Base-by-base conservation (phyloP, 2,329 filamentous ascomycete species). In the Talaromyces atroroseus region DNA sequence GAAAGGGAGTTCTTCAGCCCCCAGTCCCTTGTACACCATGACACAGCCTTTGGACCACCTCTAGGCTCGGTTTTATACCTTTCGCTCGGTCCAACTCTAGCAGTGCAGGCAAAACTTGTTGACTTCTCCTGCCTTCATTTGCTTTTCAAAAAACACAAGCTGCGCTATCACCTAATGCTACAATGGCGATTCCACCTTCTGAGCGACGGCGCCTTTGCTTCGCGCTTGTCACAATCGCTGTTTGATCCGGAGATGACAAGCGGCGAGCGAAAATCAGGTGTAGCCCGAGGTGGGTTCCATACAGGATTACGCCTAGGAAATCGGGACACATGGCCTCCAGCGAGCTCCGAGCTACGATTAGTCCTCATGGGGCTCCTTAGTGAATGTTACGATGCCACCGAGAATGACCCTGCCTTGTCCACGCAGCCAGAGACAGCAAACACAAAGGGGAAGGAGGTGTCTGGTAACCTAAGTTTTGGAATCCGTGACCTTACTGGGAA, bases 281-380 rank as follows among this genome's bases (percentile, higher is more conserved):
- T 86, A 32, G 83, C 88, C 46, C 81, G 85, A 8, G 82, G 82
- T 47, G 86, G 89, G 49, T 82, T 85, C 57, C 76, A 83, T 14
- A 92, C 95, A 79, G 92, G 94, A 1, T 78, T 97, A 42, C 87
- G 91, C 42, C 78, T 97, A 0, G 88, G 88, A n/a, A 84, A 83
- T 2, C 83, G 90, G 64, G 85, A 89, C 55, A 89, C 81, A 32
- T 97, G 94, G 94, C 94, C 94, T 24, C 94, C 94, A 4, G 91
- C 91, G 23, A 95, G 89, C 69, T 96, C 92, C 0, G 94, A 97
- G 69, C 76, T 99, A n/a, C 84, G 91, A 10, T 79, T 97, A 5
- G 90, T 90, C 0, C 78, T 99, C 18, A 95, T 92, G 81, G 91
- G 90, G 0, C 82, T 97, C 0, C 76, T 97, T 6, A 81, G 82